These are phyloP conservation scores for Rutstroemia sp. DNA, from an alignment of 2,329 filamentous ascomycete genomes.

Conservation along the genomic window DNA sequence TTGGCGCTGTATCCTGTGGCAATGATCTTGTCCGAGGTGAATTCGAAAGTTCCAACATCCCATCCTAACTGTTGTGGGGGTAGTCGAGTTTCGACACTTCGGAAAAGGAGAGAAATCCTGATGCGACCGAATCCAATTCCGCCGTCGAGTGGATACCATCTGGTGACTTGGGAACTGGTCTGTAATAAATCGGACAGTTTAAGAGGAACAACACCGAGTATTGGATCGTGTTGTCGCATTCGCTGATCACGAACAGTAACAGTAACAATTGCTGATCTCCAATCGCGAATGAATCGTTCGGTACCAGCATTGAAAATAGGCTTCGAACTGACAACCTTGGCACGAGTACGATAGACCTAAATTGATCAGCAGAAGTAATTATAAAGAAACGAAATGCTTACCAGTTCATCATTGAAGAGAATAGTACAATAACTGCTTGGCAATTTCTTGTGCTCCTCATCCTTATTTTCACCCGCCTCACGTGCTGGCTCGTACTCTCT, in stretches of 20 bases:
- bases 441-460: slow-evolving; percentile 71
- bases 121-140: slow-evolving; percentile 88
- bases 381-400: slow-evolving; percentile 29
- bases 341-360: slow-evolving; percentile 79
- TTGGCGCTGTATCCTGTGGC: slow-evolving; percentile 51
- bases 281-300: slow-evolving; percentile 87
- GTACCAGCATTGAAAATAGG: slow-evolving; percentile 97
- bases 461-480: slow-evolving; percentile 74
- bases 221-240: slow-evolving; percentile 87
- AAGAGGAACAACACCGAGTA: slow-evolving; percentile 84
- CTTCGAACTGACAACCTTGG: slow-evolving; percentile 88
- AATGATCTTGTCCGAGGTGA: slow-evolving; percentile 63
- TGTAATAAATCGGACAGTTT: slow-evolving; percentile 84
- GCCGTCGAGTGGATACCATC: slow-evolving; percentile 95
- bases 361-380: slow-evolving; percentile 11
- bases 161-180: slow-evolving; percentile 70
- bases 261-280: slow-evolving; percentile 80
- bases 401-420: slow-evolving; percentile 76
- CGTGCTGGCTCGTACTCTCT: slow-evolving; percentile 86
- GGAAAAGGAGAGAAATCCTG: slow-evolving; percentile 82
- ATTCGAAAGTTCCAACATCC: slow-evolving; percentile 93
- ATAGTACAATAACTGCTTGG: slow-evolving; percentile 95
- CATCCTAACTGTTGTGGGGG: slow-evolving; percentile 84
- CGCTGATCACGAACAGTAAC: slow-evolving; percentile 83
- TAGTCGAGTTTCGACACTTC: slow-evolving; percentile 77